A percentile compares a stretch with the other conserved stretches of the same genome.
Conservation (phyloP, 148 eudicot species). For the Mesembryanthemum crystallinum region DNA sequence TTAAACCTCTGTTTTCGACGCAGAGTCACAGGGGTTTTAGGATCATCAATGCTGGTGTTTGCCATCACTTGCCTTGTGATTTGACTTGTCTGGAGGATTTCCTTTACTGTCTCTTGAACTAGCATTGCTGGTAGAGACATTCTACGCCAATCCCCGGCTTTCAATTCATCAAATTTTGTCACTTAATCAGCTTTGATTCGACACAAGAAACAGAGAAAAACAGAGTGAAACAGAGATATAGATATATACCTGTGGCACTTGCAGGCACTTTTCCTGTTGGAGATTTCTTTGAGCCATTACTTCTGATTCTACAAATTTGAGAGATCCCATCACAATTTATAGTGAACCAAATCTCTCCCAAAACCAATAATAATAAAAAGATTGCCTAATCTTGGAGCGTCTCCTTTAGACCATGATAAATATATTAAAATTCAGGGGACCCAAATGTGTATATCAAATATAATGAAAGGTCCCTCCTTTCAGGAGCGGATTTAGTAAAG, state of each 20-base stretch:
- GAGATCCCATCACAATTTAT: constrained; percentile 11
- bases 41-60: constrained; percentile 42
- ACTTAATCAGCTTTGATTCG: not conserved
- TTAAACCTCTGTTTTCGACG: constrained; percentile 32
- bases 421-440: not conserved
- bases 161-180: not conserved
- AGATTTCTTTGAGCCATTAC: constrained; percentile 52
- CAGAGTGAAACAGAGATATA: constrained; percentile 13
- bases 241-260: constrained; percentile 40
- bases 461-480: no score
- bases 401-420: not conserved
- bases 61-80: constrained; percentile 53
- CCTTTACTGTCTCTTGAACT: constrained; percentile 76
- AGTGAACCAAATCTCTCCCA: not conserved
- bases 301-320: constrained; percentile 44
- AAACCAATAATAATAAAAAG: not conserved
- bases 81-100: constrained; percentile 69
- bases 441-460: no score
- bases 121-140: constrained; percentile 94
- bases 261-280: constrained; percentile 70
- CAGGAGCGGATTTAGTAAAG: no score
- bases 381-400: constrained; percentile 10
- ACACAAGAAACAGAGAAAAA: constrained; percentile 14
- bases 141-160: constrained; percentile 73
- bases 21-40: constrained; percentile 64